Evolutionary conservation across 2,329 filamentous ascomycete genomes (phyloP).

Genomic region (Berkeleyomyces rouxiae): DNA sequence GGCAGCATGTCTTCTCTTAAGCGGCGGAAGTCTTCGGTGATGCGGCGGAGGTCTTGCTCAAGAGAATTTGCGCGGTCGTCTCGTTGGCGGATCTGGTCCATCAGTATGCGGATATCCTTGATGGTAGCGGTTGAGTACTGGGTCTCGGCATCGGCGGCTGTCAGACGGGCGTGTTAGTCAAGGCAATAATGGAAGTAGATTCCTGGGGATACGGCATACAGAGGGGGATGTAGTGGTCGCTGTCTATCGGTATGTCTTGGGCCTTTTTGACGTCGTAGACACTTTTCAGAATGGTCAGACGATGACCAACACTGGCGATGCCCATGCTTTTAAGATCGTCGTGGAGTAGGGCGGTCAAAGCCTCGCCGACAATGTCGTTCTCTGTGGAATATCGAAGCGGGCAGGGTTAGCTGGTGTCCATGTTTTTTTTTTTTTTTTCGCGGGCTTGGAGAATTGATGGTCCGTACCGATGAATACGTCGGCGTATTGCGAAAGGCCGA

Average conservation of each 20-base stretch:
- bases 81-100: constrained; percentile 73
- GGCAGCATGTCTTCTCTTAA: constrained; percentile 84
- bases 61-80: constrained; percentile 77
- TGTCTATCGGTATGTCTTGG: constrained; percentile 78
- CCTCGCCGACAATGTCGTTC: constrained; percentile 87
- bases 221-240: constrained; percentile 82
- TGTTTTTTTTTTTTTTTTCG: neutral
- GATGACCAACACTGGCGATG: constrained; percentile 80
- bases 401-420: neutral
- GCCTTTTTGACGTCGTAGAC: constrained; percentile 94
- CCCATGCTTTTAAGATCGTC: constrained; percentile 93
- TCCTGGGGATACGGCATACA: constrained; percentile 40
- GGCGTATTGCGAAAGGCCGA: constrained; percentile 70
- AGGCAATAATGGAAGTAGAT: neutral
- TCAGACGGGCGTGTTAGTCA: constrained; percentile 11
- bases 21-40: constrained; percentile 77
- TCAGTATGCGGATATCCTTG: constrained; percentile 81
- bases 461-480: constrained; percentile 60
- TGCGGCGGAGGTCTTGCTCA: constrained; percentile 65
- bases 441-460: no score
- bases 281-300: constrained; percentile 84
- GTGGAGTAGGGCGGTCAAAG: constrained; percentile 72
- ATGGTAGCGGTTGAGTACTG: constrained; percentile 78
- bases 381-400: constrained; percentile 34
- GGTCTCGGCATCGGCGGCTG: constrained; percentile 77